Percentiles rank a stretch among this genome's conserved stretches.
These are phyloP conservation scores for Lentinula detonsa DNA, from an alignment of 768 basidiomycete species.

Conservation along the genomic window DNA sequence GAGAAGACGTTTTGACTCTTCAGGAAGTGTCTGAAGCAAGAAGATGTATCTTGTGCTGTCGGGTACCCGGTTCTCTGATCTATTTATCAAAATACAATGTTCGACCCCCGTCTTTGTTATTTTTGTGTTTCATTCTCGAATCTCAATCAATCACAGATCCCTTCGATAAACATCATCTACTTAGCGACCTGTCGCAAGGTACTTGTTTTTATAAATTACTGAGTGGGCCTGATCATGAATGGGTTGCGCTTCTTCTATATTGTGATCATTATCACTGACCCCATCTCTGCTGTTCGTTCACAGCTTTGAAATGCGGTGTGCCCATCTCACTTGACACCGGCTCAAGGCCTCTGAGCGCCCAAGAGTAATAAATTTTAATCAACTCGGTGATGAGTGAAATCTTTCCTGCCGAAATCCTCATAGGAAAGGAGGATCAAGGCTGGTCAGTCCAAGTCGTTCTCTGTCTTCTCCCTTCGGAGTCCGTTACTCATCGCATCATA, in stretches of 20 bases:
- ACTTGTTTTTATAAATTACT: not conserved
- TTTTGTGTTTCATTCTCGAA: not conserved
- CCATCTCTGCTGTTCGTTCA: not conserved
- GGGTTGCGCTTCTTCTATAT: not conserved
- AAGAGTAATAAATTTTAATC: too few species aligned
- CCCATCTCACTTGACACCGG: not conserved
- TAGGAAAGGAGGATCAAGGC: too few species aligned
- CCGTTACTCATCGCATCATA: not conserved
- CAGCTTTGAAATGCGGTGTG: not conserved
- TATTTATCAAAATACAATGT: not conserved
- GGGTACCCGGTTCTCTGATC: not conserved
- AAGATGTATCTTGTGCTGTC: not conserved
- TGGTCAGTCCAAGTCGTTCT: not conserved
- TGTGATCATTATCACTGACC: not conserved
- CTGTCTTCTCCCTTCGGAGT: not conserved
- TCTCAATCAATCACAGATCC: not conserved
- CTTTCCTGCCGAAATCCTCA: not conserved
- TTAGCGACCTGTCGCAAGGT: not conserved
- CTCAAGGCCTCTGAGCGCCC: too few species aligned
- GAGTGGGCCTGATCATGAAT: too few species aligned
- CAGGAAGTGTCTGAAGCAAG: constrained; percentile 2
- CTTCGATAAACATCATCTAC: not conserved
- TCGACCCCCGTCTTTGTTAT: not conserved
- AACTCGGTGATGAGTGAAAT: not conserved
- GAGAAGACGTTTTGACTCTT: not conserved